phyloP scores from a whole-genome alignment of 768 basidiomycete species.

The Podaxis sp. region DNA sequence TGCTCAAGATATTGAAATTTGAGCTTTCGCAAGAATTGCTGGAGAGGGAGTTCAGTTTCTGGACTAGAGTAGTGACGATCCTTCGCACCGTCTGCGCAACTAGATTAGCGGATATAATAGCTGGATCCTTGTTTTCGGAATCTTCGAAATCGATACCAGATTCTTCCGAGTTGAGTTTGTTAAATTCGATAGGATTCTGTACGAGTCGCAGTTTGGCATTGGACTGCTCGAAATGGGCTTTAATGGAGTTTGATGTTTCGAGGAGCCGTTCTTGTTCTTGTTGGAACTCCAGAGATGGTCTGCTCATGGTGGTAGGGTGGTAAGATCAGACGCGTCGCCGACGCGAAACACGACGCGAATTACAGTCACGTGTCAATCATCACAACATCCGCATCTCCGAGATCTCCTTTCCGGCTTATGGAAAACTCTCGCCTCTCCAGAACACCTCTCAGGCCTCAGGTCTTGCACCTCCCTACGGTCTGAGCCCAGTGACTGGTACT shows the following conservation, averaged over 20 bases:
- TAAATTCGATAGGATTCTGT: conserved; percentile 34
- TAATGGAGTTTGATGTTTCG: conserved; percentile 31
- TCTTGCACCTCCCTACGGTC: too few species aligned
- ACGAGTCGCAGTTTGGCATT: conserved; percentile 33
- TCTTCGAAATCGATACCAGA: conserved; percentile 33
- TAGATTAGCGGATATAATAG: conserved; percentile 56
- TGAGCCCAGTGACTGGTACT: too few species aligned
- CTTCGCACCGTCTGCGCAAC: conserved; percentile 56
- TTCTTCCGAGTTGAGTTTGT: conserved; percentile 36
- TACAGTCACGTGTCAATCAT: not conserved
- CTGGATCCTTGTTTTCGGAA: conserved; percentile 45
- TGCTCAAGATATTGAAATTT: conserved; percentile 91
- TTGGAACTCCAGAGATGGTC: conserved; percentile 11
- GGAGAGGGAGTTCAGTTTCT: not conserved
- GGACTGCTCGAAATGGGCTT: conserved; percentile 31
- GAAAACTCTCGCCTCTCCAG: not conserved
- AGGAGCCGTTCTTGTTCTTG: conserved; percentile 33
- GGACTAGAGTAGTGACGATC: not conserved
- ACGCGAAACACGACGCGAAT: not conserved
- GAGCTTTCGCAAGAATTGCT: conserved; percentile 76
- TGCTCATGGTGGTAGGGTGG: not conserved
- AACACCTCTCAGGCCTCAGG: too few species aligned
- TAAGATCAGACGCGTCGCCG: not conserved
- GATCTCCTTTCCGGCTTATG: not conserved
- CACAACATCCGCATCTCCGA: not conserved